Percentiles rank a stretch among this genome's conserved stretches.
phyloP scores from a whole-genome alignment of 352 stramenopile genomes.

The Globisporangium camurandrum region DNA sequence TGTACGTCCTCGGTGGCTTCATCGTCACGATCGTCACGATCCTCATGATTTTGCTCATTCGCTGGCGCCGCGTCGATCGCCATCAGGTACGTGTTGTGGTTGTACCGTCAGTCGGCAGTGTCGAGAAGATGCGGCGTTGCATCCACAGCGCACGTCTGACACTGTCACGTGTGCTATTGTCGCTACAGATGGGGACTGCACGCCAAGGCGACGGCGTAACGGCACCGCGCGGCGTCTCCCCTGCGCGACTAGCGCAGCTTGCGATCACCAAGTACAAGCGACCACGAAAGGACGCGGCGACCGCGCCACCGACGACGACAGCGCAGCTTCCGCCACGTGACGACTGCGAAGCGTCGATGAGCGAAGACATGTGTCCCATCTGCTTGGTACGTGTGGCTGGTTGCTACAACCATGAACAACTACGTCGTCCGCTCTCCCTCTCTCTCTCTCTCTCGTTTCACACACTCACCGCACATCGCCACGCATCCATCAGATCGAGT shows the following conservation, averaged over 20 bases:
- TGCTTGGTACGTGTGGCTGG: conserved; percentile 36
- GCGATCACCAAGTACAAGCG: conserved; percentile 58
- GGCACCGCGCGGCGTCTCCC: conserved; percentile 44
- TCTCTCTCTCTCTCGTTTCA: too few relatives aligned
- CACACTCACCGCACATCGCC: too few relatives aligned
- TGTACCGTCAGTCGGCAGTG: too few relatives aligned
- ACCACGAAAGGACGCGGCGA: conserved; percentile 1
- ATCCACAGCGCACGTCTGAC: too few relatives aligned
- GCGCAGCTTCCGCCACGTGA: too few relatives aligned
- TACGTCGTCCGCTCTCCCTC: background rate
- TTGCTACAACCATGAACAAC: background rate
- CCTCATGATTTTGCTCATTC: conserved; percentile 49
- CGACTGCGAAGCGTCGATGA: conserved; percentile 10
- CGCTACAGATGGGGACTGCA: conserved; percentile 34
- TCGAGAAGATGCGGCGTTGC: too few relatives aligned
- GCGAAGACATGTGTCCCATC: conserved; percentile 66
- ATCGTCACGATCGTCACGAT: conserved; percentile 56
- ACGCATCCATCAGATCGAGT: conserved; percentile 78
- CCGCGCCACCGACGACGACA: too few relatives aligned
- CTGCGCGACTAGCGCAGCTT: conserved; percentile 53
- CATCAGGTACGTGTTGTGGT: conserved; percentile 30
- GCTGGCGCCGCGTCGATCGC: conserved; percentile 51
- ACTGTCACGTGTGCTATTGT: background rate
- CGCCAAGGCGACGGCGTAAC: conserved; percentile 30
- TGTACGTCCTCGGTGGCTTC: conserved; percentile 67